Conservation (phyloP, 805 yeast species). For the Yarrowia yakushimensis region DNA sequence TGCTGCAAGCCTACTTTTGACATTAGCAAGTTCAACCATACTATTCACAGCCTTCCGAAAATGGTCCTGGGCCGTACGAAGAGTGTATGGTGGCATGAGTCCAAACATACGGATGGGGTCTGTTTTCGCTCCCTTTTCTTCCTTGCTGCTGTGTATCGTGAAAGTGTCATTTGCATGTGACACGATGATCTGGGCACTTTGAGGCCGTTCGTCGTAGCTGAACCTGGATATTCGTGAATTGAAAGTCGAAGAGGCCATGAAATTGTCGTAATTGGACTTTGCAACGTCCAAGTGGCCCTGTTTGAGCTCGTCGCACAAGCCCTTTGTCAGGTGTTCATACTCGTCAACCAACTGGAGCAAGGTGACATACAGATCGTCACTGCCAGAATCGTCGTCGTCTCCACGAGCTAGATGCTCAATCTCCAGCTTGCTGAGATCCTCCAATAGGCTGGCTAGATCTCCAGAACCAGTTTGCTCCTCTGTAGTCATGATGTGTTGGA, state of each 20-base stretch:
- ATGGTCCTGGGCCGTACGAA: conserved; percentile 41
- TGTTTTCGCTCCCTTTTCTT: conserved; percentile 23
- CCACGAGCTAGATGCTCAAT: neutral
- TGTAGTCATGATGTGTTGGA: neutral
- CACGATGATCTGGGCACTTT: conserved; percentile 7
- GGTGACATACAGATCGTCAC: neutral
- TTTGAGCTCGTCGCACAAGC: conserved; percentile 1
- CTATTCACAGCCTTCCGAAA: conserved; percentile 40
- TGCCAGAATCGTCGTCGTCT: neutral
- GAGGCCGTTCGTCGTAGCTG: conserved; percentile 26
- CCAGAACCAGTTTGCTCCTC: neutral
- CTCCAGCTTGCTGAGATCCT: neutral
- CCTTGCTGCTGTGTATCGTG: conserved; percentile 2
- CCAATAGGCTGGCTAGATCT: neutral
- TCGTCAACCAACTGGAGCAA: conserved; percentile 5
- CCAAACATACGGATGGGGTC: conserved; percentile 50
- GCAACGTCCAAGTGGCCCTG: conserved; percentile 4
- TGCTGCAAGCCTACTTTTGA: neutral
- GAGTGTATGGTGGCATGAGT: conserved; percentile 45
- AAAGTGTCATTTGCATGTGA: neutral
- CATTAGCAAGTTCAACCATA: conserved; percentile 26
- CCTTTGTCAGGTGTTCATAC: neutral
- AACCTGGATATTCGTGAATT: neutral
- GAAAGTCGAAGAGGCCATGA: conserved; percentile 11
- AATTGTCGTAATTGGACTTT: conserved; percentile 11